Conservation (phyloP, 1,284 basidiomycete genomes). For the Irpex sp. region DNA sequence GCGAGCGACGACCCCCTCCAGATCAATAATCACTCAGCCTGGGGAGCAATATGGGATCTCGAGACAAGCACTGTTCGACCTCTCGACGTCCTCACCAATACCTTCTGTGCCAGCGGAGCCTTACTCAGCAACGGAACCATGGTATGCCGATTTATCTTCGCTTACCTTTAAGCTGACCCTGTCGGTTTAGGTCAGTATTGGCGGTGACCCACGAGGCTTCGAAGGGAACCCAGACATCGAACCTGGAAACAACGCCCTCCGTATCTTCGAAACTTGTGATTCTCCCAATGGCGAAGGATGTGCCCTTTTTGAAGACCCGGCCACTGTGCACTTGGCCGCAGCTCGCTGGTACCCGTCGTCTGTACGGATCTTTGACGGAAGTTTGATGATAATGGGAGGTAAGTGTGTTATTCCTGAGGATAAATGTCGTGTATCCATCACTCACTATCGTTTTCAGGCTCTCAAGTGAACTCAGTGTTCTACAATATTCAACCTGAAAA, state of each 20-base stretch:
- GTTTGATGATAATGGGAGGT: slow-evolving; percentile 39
- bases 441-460: not conserved
- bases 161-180: not conserved
- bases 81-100: slow-evolving; percentile 43
- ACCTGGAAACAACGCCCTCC: slow-evolving; percentile 29
- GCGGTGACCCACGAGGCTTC: slow-evolving; percentile 40
- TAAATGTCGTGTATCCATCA: too few relatives aligned
- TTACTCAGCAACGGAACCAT: slow-evolving; percentile 48
- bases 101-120: slow-evolving; percentile 49
- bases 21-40: slow-evolving; percentile 40
- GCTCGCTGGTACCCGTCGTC: slow-evolving; percentile 42
- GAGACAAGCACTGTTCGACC: slow-evolving; percentile 37
- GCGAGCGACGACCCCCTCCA: slow-evolving; percentile 39
- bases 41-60: slow-evolving; percentile 44
- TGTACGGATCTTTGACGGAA: slow-evolving; percentile 40
- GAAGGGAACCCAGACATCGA: slow-evolving; percentile 37
- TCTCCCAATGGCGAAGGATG: slow-evolving; percentile 34
- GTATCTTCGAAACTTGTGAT: slow-evolving; percentile 35
- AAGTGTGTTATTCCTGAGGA: slow-evolving; percentile 20
- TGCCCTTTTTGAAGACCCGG: slow-evolving; percentile 37
- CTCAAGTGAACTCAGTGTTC: slow-evolving; percentile 24
- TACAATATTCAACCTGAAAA: slow-evolving; percentile 42
- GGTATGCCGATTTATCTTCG: slow-evolving; percentile 22
- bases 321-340: slow-evolving; percentile 32
- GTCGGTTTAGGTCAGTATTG: slow-evolving; percentile 35